These are phyloP conservation scores for Haplosporangium gracile DNA, from an alignment of 192 early-diverging fungal genomes.

Conservation along the genomic window DNA sequence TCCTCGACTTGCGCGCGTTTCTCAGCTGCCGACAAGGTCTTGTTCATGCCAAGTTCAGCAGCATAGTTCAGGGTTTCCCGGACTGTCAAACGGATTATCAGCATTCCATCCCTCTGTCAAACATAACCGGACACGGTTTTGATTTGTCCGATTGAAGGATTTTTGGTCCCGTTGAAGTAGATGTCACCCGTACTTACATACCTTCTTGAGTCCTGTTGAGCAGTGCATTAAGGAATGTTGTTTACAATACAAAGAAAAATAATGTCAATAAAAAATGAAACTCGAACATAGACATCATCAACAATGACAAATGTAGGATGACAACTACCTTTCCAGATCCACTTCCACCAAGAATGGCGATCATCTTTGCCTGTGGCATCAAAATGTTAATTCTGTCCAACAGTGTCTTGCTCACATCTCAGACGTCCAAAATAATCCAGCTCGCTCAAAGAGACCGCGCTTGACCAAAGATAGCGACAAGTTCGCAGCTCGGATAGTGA, in stretches of 20 bases:
- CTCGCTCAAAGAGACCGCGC: background rate
- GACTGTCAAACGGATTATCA: slow-evolving; percentile 74
- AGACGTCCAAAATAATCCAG: background rate
- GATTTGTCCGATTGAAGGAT: slow-evolving; percentile 14
- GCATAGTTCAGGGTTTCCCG: slow-evolving; percentile 81
- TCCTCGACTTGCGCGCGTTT: slow-evolving; percentile 75
- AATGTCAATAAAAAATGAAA: background rate
- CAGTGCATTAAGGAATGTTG: slow-evolving; percentile 17
- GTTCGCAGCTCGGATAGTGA: slow-evolving; percentile 10
- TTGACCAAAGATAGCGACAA: background rate
- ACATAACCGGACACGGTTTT: slow-evolving; percentile 26
- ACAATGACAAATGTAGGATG: no score
- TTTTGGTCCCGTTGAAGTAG: slow-evolving; percentile 24
- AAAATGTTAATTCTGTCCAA: slow-evolving; percentile 9
- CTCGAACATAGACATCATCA: no score
- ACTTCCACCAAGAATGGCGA: slow-evolving; percentile 35
- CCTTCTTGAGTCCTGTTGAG: background rate
- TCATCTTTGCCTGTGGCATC: slow-evolving; percentile 11
- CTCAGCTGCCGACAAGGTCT: slow-evolving; percentile 55
- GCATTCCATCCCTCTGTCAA: slow-evolving; percentile 16
- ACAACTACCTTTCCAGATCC: slow-evolving; percentile 26
- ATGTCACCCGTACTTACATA: slow-evolving; percentile 4
- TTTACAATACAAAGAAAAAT: slow-evolving; percentile 1
- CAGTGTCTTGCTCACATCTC: background rate
- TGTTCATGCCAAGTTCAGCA: slow-evolving; percentile 74